Base-by-base conservation (phyloP, 164 flowering plant species). In the Chimonanthus salicifolius region DNA sequence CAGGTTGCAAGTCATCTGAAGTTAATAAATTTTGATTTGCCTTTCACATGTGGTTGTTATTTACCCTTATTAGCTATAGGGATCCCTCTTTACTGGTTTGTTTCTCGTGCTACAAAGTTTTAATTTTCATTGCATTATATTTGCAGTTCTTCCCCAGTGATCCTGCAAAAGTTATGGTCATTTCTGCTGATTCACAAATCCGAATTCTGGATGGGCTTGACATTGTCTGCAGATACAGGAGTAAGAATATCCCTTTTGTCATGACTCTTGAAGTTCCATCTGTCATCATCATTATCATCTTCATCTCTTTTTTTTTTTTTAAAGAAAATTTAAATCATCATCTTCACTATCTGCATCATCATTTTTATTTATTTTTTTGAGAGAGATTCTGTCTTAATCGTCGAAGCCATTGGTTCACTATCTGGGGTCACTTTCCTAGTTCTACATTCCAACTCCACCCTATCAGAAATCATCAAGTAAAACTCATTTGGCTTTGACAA, bases 131-230 rank as follows among this genome's bases (percentile, higher is more conserved):
- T 64, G 3, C 49, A 3, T 70, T 49, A 20, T 67, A 20, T 64
- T 70, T 47, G 33, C 89, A 92, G 97, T 90, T 88, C 73, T 84
- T 77, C n/a, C 92, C 96, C 18, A 78, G 58, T n/a, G 90, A 89
- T 62, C 80, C 85, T 7, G 78, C 83, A 73, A 85, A 84, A 82
- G 78, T 92, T 1, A 78, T 88, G 83, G 89, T 92, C 70, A 84
- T 88, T 72, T 87, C 88, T 77, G 97, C 92, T 75, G 97, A 92
- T 86, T 85, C 92, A 33, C 78, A 75, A 68, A 84, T 90, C 48
- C 79, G 88, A 48, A 80, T 92, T 60, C 82, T 92, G 49, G 72
- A 71, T 68, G 89, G 95, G 44, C 67, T 62, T 11, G 81, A 86
- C 71, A 72, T 92, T 18, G 70, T 90, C 58, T 69, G 79, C 85